phyloP scores from a whole-genome alignment of 345 rosid species.

The Salix suchowensis region DNA sequence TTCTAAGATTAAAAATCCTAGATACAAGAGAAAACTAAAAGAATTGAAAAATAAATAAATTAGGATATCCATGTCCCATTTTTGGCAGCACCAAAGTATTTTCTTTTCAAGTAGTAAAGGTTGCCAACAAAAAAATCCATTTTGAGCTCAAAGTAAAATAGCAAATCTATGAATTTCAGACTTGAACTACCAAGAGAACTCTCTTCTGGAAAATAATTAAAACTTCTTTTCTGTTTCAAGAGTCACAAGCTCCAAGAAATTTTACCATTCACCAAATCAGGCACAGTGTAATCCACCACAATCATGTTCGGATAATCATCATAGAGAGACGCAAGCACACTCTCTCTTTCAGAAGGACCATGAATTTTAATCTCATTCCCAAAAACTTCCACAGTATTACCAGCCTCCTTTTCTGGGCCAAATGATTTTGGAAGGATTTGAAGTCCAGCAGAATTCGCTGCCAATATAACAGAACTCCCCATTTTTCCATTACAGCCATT shows the following conservation, averaged over 20 bases:
- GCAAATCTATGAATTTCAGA: not conserved
- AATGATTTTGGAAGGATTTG: constrained; percentile 66
- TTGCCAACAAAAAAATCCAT: not conserved
- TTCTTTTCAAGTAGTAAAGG: not conserved
- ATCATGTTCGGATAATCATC: constrained; percentile 65
- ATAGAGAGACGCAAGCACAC: constrained; percentile 53
- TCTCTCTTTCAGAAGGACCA: constrained; percentile 71
- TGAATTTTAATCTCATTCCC: constrained; percentile 66
- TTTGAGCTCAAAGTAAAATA: not conserved
- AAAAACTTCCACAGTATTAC: constrained; percentile 53
- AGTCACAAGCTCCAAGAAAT: not conserved
- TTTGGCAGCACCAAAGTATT: not conserved
- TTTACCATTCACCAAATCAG: constrained; percentile 79
- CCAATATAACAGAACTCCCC: constrained; percentile 87
- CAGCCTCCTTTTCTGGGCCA: constrained; percentile 66
- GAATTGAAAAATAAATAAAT: not conserved
- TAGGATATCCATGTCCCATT: not conserved
- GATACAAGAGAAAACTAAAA: not conserved
- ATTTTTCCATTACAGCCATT: constrained; percentile 82
- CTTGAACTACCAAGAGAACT: not conserved
- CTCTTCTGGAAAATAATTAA: not conserved
- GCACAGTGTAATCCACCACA: constrained; percentile 82
- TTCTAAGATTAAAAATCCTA: too few relatives aligned
- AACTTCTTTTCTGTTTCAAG: not conserved
- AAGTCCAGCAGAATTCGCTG: constrained; percentile 83